These are phyloP conservation scores for Themeda triandra DNA, from an alignment of 176 grass and related monocot species.

Conservation along the genomic window DNA sequence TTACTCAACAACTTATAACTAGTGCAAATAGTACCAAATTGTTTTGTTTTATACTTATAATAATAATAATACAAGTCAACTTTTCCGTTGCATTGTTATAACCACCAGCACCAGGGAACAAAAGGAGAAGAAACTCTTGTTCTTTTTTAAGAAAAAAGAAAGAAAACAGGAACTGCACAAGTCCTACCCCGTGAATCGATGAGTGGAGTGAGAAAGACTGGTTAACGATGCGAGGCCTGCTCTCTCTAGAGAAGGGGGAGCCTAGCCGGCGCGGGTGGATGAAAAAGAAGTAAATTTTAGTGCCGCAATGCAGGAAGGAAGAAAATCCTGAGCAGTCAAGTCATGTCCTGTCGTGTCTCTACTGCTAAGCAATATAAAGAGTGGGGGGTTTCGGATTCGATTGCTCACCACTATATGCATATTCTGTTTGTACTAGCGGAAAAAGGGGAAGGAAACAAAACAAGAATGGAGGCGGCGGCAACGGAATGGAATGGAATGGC, in stretches of 20 bases:
- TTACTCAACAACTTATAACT: background rate
- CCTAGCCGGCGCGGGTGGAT: background rate
- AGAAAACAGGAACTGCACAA: background rate
- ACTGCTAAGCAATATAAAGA: background rate
- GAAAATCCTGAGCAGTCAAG: background rate
- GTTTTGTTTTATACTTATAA: background rate
- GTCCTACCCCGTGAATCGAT: background rate
- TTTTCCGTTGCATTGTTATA: background rate
- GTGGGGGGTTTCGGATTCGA: background rate
- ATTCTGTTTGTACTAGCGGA: background rate
- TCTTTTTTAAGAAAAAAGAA: background rate
- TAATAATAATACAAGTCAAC: background rate
- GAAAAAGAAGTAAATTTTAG: background rate
- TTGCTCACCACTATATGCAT: background rate
- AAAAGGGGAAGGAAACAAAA: background rate
- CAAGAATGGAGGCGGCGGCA: background rate
- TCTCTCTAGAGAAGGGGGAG: no score
- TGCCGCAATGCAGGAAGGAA: background rate
- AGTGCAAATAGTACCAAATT: no score
- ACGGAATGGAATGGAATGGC: background rate
- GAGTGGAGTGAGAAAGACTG: background rate
- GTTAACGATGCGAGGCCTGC: background rate
- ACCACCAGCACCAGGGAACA: background rate
- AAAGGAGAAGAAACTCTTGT: no score
- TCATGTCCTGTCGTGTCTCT: no score